Percentiles rank a stretch among this genome's conserved stretches.
Evolutionary conservation across 495 filamentous ascomycete species (phyloP).

Genomic region (Podospora comata): DNA sequence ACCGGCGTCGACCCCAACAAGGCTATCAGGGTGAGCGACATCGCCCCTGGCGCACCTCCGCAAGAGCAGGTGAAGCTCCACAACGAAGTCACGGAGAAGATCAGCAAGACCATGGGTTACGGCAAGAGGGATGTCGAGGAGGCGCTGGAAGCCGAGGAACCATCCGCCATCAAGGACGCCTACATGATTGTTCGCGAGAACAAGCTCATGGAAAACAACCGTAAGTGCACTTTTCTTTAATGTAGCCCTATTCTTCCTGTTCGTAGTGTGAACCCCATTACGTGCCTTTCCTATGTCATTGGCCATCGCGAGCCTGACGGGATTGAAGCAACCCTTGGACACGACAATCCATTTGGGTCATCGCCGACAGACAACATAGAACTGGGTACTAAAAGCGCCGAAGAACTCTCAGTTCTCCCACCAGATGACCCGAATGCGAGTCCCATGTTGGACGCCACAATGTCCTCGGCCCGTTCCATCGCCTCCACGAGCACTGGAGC

Average conservation of each 20-base stretch:
- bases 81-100: slow-evolving; percentile 85
- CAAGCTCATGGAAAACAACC: slow-evolving; percentile 92
- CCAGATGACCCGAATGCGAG: slow-evolving; percentile 29
- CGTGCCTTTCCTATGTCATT: slow-evolving; percentile 10
- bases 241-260: slow-evolving; percentile 1
- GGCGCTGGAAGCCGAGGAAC: slow-evolving; percentile 83
- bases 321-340: slow-evolving; percentile 27
- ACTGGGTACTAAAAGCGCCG: slow-evolving; percentile 20
- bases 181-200: slow-evolving; percentile 98
- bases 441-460: slow-evolving; percentile 35
- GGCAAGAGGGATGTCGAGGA: slow-evolving; percentile 92
- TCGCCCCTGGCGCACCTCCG: slow-evolving; percentile 72
- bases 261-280: background rate
- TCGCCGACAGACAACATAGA: slow-evolving; percentile 24
- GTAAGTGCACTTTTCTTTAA: slow-evolving; percentile 51
- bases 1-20: slow-evolving; percentile 89
- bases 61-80: slow-evolving; percentile 85
- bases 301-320: slow-evolving; percentile 16
- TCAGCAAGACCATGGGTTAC: slow-evolving; percentile 97
- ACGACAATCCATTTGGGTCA: slow-evolving; percentile 41
- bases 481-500: slow-evolving; percentile 43
- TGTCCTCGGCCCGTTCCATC: slow-evolving; percentile 44
- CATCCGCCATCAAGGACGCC: slow-evolving; percentile 96
- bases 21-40: slow-evolving; percentile 74
- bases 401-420: slow-evolving; percentile 21